Base-by-base conservation (phyloP, 2,329 filamentous ascomycete species). In the Leptographium radiaticola region DNA sequence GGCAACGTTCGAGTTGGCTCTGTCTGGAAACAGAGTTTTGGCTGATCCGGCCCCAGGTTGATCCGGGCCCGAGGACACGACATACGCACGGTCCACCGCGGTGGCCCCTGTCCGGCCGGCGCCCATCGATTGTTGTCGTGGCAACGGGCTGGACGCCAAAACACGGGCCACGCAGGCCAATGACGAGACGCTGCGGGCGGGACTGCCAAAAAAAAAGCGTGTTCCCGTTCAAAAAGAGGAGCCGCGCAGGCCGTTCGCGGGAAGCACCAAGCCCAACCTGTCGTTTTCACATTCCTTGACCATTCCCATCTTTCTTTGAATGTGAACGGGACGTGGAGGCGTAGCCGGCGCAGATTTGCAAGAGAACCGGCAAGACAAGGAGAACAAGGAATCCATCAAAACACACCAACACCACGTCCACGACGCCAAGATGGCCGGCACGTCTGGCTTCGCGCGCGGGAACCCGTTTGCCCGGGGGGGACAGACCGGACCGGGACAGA, bases 401-500 rank as follows among this genome's bases (percentile, higher is more conserved):
- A 30, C 42, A 15, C 34, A 39, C 7, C 34, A 40, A 36, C 25
- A 10, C 8, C 13, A 4, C 6, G 16, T 11, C 36, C 18, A 36
- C 8, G 20, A 30, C 49, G 20, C 48, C 38, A 56, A 45, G 46
- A 50, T 59, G 52, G 34, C 49, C n/a, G 58, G 56, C 8, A 43
- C 51, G 11, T 40, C 57, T 31, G 56, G 56, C 13, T 53, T 57
- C 18, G 31, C 48, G 66, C 87, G 89, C 63, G 86, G 82, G 66
- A 91, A 88, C 70, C 86, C 87, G 16, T 94, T 95, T 66, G 75
- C 77, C 56, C 80, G 88, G 64, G 81, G 81, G 52, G 72, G 76
- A 46, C 42, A 44, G 42, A 84, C 86, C 16, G 76, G 84, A 44
- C n/a, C 42, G 25, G 10, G 11, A 18, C 20, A 18, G 25, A 15